Conservation (phyloP, 768 basidiomycete species). For the Collybia sp. region DNA sequence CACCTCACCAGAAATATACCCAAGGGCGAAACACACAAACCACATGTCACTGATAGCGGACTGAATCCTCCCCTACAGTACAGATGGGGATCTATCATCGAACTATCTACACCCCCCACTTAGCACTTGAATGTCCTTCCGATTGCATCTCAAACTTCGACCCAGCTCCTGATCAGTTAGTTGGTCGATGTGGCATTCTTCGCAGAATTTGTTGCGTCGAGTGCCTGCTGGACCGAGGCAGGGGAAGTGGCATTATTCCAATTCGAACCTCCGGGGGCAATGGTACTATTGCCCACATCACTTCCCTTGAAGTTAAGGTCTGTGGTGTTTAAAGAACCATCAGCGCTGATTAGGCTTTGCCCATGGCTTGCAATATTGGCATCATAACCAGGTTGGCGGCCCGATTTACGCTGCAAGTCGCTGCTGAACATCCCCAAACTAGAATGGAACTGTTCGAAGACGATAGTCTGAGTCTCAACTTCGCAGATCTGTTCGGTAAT, state of each 20-base stretch:
- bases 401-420: constrained; percentile 35
- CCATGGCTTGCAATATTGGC: constrained; percentile 28
- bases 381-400: constrained; percentile 34
- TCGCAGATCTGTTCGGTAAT: constrained; percentile 44
- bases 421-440: constrained; percentile 33
- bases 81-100: too few species aligned
- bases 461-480: constrained; percentile 42
- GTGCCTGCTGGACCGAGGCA: constrained; percentile 27
- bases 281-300: constrained; percentile 31
- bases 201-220: constrained; percentile 15
- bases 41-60: too few species aligned
- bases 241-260: constrained; percentile 27
- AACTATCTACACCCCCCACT: too few species aligned
- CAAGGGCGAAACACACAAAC: too few species aligned
- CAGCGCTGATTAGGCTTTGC: constrained; percentile 23
- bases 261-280: constrained; percentile 33
- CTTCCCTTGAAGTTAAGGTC: constrained; percentile 36
- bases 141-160: too few species aligned
- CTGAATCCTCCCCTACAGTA: too few species aligned
- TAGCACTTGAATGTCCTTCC: too few species aligned
- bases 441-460: constrained; percentile 37
- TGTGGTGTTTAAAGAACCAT: constrained; percentile 30
- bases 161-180: too few species aligned
- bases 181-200: too few species aligned
- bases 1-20: too few species aligned